Base-by-base conservation (phyloP, 2,329 filamentous ascomycete species). In the Emericellopsis cladophorae region DNA sequence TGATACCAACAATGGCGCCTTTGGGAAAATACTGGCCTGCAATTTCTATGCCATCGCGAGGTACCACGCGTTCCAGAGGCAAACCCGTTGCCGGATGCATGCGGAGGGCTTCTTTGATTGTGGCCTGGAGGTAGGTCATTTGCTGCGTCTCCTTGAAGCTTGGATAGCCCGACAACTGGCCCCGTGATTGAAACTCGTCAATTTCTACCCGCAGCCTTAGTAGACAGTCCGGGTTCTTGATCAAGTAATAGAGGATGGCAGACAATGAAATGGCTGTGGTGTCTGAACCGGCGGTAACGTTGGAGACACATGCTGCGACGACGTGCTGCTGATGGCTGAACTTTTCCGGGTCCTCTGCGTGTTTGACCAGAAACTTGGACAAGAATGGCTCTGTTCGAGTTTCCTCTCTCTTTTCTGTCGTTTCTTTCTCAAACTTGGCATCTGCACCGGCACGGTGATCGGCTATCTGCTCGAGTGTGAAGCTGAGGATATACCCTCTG, bases 51-150 rank as follows among this genome's bases (percentile, higher is more conserved):
- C 72, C 71, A 0, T 57, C 62, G 3, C 57, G 42, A 0, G 70
- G 67, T 0, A 73, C 68, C 0, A 63, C 56, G 5, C 72, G 60
- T 49, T 66, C 66, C n/a, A 74, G 52, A 4, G 68, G 64, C 10
- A 74, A 51, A 4, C 67, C 69, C 0, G 63, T 62, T 0, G 68
- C 64, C 1, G 70, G 61, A 39, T 72, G 66, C 16, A 76, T 53
- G 12, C 73, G 63, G 15, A 75, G 51, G 0, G 66, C 65, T 49
- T 76, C 72, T 40, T 72, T 72, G 32, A 76, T 65, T 4, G 67
- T 62, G 1, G 70, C 70, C 44, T 74, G 64, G 14, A 75, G 57
- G 44, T 74, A 77, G 0, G 67, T 68, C 49, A 70, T 52, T 37
- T 52, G 56, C 14, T 58, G 62, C 4, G 46, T 59, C 46, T 63